Percentiles rank a stretch among this genome's conserved stretches.
phyloP scores from a whole-genome alignment of 257 asterid genomes.

The Capsicum pubescens region DNA sequence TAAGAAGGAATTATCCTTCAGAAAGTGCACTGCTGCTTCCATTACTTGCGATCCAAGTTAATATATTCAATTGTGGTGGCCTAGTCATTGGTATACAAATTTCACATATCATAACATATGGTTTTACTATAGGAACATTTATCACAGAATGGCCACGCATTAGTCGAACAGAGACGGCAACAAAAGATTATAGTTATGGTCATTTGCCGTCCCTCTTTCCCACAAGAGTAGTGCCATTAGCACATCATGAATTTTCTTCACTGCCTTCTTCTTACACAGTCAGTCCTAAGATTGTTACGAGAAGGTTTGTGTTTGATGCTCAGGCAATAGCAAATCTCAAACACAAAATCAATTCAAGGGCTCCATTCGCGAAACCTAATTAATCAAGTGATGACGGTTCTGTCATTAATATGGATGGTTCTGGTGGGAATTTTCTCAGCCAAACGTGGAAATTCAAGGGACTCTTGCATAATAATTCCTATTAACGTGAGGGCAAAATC shows the following conservation, averaged over 20 bases:
- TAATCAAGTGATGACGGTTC: conserved; percentile 13
- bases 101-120: no score
- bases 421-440: neutral
- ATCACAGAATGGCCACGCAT: conserved; percentile 32
- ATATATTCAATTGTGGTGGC: no score
- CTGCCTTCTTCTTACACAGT: neutral
- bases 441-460: conserved; percentile 20
- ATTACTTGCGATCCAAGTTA: no score
- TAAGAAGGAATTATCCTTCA: no score
- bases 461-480: neutral
- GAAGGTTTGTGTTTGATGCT: conserved; percentile 25
- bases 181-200: neutral
- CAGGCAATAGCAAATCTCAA: neutral
- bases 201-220: conserved; percentile 29
- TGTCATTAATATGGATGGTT: conserved; percentile 39
- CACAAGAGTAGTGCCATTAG: neutral
- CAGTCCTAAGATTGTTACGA: conserved; percentile 12
- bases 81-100: no score
- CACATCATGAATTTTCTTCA: neutral
- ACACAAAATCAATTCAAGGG: neutral
- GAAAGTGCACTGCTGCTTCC: no score
- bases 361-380: neutral
- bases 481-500: conserved; percentile 34
- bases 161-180: neutral
- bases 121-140: neutral